Percentiles rank a stretch among this genome's conserved stretches.
phyloP scores from a whole-genome alignment of 225 moss, liverwort and hornwort genomes.

The Pleurozium schreberi region DNA sequence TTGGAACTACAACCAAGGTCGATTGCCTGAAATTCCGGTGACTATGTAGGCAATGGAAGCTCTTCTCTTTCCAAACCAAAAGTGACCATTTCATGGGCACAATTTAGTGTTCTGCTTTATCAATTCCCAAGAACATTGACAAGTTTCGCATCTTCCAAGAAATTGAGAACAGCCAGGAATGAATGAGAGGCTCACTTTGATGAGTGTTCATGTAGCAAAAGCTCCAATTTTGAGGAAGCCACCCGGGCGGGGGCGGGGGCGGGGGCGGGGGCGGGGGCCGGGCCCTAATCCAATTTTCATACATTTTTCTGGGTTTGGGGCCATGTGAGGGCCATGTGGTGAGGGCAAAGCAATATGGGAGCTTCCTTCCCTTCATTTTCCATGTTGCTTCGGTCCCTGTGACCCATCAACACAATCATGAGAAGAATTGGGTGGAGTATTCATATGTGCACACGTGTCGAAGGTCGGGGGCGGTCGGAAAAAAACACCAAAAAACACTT shows the following conservation, averaged over 20 bases:
- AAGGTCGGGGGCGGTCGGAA: too few species aligned
- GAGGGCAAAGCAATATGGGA: background rate
- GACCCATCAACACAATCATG: background rate
- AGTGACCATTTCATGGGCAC: too few species aligned
- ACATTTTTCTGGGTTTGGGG: background rate
- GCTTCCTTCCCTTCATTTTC: background rate
- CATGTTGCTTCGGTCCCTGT: accelerated
- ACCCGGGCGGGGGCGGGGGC: too few species aligned
- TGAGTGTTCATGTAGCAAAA: background rate
- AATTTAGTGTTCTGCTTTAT: too few species aligned
- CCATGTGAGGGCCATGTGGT: background rate
- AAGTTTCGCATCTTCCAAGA: background rate
- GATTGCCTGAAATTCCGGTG: too few species aligned
- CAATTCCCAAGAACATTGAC: background rate
- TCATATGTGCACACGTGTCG: accelerated
- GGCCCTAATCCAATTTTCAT: background rate
- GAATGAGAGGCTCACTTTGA: background rate
- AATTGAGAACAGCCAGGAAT: background rate
- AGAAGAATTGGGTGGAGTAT: too few species aligned
- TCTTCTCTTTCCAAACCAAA: too few species aligned
- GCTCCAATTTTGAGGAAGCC: background rate
- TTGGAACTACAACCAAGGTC: background rate
- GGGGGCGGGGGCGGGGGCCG: too few species aligned
- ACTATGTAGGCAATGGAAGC: too few species aligned
- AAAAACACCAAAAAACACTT: too few species aligned